Evolutionary conservation across 2,329 filamentous ascomycete genomes (phyloP), one percentile per base, ranked within the genome.

Genomic region (Aureobasidium lini): DNA sequence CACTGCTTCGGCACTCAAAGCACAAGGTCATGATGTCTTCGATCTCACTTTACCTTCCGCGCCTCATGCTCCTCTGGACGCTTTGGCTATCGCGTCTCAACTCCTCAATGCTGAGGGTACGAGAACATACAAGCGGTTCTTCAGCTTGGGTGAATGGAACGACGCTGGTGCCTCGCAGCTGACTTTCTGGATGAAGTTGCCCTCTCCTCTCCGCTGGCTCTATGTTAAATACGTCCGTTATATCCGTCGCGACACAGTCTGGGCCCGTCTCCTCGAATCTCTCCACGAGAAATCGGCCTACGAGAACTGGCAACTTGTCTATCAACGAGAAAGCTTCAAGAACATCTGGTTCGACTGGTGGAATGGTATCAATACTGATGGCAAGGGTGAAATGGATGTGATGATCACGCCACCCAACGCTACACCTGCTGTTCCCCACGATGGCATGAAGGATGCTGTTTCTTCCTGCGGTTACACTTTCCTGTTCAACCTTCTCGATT

Each of bases 401-500:
- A 80, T 96, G 64, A 74, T 96, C 36, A 85, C 88, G 9, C 88
- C 89, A n/a, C 90, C 87, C 0, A 96, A 96, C 71, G 90, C 92
- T 0, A 95, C 90, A 0, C 91, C 92, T 1, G 92, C 92, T 0
- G 83, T 95, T 3, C 91, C 91, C 0, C 91, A 95, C 70, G 84
- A 86, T 48, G 91, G 85, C 0, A 96, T 96, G 90, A 83, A 84
- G 65, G 86, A 93, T 66, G 90, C 90, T 2, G 85, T 94, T 46
- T 88, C 87, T 63, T 90, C 86, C 65, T 96, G 92, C 67, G 91
- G 90, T 1, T 96, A 97, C 69, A 96, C 92, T 0, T 96, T 96
- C 70, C 74, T 96, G 59, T 97, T 94, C 77, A 96, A 96, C 67
- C 65, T 96, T 68, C 83, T 96, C 50, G 93, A 96, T 70, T 96